Conservation (phyloP, 768 basidiomycete genomes). For the Agrocybe pediades region DNA sequence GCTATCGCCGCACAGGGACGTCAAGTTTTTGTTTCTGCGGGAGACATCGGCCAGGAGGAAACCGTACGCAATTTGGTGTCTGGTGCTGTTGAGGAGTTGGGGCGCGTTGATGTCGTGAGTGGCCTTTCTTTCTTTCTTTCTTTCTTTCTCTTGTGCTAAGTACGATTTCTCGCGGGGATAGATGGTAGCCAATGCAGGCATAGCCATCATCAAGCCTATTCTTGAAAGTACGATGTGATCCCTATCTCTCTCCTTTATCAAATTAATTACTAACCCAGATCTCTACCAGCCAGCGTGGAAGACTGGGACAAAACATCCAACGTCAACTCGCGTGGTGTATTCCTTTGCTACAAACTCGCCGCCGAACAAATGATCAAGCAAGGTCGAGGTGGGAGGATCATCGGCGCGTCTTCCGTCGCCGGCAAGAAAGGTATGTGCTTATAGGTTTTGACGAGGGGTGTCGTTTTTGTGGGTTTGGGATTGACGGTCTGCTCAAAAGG, state of each 20-base stretch:
- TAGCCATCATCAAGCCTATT: conserved; percentile 18
- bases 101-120: conserved; percentile 47
- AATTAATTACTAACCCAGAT: not conserved
- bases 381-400: not conserved
- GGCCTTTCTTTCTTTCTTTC: not conserved
- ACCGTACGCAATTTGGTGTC: conserved; percentile 42
- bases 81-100: conserved; percentile 31
- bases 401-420: not conserved
- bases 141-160: not conserved
- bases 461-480: too few species aligned
- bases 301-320: conserved; percentile 28
- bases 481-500: too few species aligned
- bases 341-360: not conserved
- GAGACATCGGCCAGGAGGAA: conserved; percentile 40
- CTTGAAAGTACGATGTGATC: conserved; percentile 23
- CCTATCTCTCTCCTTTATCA: not conserved
- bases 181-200: conserved; percentile 51
- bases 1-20: conserved; percentile 29
- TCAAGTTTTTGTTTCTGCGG: conserved; percentile 19
- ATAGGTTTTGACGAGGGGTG: too few species aligned
- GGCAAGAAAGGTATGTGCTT: not conserved
- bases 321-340: not conserved
- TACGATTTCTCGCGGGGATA: conserved; percentile 6
- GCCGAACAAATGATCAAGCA: conserved; percentile 2
- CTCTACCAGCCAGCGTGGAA: conserved; percentile 29